Percentiles rank a stretch among this genome's conserved stretches.
Evolutionary conservation across 1,139 yeast genomes (phyloP).

Genomic region (Pneumocystis murina): DNA sequence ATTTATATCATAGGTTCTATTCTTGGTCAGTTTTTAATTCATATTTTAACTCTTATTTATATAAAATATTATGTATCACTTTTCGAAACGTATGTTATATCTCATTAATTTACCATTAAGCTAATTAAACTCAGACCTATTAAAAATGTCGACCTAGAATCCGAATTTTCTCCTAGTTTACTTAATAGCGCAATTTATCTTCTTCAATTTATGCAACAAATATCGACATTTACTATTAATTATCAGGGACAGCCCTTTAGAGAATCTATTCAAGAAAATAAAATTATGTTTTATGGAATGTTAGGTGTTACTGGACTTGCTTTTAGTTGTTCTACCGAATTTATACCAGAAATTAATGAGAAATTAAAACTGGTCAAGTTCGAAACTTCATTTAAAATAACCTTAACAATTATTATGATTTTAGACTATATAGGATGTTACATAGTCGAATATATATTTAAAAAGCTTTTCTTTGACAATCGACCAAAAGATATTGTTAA

Average conservation of each 20-base stretch:
- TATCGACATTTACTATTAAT: conserved; percentile 93
- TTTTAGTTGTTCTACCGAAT: conserved; percentile 78
- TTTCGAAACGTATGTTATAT: conserved; percentile 51
- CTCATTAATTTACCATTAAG: not conserved
- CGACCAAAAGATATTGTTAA: conserved; percentile 85
- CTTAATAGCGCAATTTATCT: conserved; percentile 92
- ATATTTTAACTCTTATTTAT: conserved; percentile 65
- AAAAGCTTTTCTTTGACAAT: conserved; percentile 75
- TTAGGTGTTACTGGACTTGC: conserved; percentile 84
- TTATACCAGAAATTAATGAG: conserved; percentile 84
- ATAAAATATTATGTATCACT: conserved; percentile 52
- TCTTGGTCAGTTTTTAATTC: conserved; percentile 89
- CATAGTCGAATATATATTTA: conserved; percentile 66
- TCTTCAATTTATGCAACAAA: conserved; percentile 88
- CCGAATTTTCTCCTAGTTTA: conserved; percentile 72
- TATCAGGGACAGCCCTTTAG: conserved; percentile 96
- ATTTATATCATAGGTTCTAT: conserved; percentile 93
- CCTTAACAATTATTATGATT: conserved; percentile 57
- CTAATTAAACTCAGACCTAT: not conserved
- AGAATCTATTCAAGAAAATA: conserved; percentile 76
- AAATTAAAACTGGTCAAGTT: conserved; percentile 85
- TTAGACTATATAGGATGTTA: conserved; percentile 66
- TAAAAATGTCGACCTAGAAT: conserved; percentile 57
- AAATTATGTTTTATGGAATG: conserved; percentile 93
- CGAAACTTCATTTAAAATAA: conserved; percentile 56